These are phyloP conservation scores for Globisporangium paddicum DNA, from an alignment of 352 stramenopile genomes.

Conservation along the genomic window DNA sequence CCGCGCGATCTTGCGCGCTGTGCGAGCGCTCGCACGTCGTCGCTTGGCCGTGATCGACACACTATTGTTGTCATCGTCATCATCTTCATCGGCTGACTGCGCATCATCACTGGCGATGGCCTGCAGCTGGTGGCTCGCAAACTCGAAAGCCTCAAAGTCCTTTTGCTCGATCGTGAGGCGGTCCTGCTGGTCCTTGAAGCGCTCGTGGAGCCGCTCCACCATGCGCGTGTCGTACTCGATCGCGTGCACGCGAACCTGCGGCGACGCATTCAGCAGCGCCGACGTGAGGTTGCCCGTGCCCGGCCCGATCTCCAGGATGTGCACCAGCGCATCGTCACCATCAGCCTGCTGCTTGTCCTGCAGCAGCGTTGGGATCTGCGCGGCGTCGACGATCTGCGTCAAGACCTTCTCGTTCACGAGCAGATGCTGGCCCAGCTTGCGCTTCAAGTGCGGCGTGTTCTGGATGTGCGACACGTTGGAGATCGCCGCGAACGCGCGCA, in stretches of 20 bases:
- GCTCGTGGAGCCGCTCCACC: conserved; percentile 59
- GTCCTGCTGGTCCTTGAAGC: conserved; percentile 32
- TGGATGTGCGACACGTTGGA: conserved; percentile 42
- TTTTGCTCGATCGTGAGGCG: conserved; percentile 32
- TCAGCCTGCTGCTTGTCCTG: conserved; percentile 14
- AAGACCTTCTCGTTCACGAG: conserved; percentile 63
- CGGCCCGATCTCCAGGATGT: conserved; percentile 81
- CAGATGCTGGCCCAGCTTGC: conserved; percentile 80
- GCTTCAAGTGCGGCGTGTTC: conserved; percentile 69
- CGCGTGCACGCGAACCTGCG: conserved; percentile 47
- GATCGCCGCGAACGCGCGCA: background rate
- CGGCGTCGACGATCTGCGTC: conserved; percentile 55
- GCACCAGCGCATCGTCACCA: conserved; percentile 15
- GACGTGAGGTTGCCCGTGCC: conserved; percentile 85
- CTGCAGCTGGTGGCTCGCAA: conserved; percentile 17
- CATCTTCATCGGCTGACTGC: conserved; percentile 1
- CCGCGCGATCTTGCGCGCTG: conserved; percentile 4
- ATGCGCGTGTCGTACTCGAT: conserved; percentile 80
- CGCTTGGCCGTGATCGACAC: background rate
- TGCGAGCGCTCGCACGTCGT: conserved; percentile 12
- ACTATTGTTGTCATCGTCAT: background rate
- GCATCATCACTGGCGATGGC: background rate
- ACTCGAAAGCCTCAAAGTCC: conserved; percentile 42
- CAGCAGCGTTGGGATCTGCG: conserved; percentile 35
- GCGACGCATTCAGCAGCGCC: conserved; percentile 44